Conservation (phyloP, 1,284 basidiomycete genomes). For the Prillingera fragicola region DNA sequence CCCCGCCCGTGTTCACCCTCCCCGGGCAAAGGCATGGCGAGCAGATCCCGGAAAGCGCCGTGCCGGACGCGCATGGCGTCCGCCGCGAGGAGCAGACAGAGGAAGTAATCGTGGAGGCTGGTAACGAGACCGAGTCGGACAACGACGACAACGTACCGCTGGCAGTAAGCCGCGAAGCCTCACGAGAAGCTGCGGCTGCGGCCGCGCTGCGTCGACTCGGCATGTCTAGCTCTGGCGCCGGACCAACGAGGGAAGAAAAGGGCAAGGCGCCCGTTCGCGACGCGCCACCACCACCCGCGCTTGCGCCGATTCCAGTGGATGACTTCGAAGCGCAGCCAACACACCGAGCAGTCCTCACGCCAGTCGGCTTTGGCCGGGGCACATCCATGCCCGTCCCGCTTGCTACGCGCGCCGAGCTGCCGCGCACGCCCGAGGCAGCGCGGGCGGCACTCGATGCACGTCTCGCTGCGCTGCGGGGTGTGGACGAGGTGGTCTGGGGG, state of each 20-base stretch:
- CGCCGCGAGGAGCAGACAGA: not conserved
- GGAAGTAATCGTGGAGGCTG: not conserved
- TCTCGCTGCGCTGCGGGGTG: constrained; percentile 65
- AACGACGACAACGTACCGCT: constrained; percentile 9
- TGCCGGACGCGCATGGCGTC: not conserved
- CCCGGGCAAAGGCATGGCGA: not conserved
- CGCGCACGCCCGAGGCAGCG: constrained; percentile 6
- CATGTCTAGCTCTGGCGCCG: no score
- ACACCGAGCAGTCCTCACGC: constrained; percentile 14
- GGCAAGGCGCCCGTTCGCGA: constrained; percentile 7
- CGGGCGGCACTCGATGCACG: constrained; percentile 70
- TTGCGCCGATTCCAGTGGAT: no score
- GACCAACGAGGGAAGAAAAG: constrained; percentile 2
- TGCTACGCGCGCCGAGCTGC: no score
- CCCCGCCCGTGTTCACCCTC: constrained; percentile 20
- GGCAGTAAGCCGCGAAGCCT: no score
- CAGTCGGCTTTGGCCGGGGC: not conserved
- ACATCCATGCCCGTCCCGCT: not conserved
- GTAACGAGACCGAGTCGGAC: constrained; percentile 54
- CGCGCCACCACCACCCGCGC: not conserved
- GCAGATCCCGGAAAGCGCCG: not conserved
- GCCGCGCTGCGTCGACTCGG: constrained; percentile 11
- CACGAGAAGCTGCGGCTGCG: constrained; percentile 8
- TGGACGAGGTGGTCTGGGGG: constrained; percentile 61
- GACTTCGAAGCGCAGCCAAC: constrained; percentile 10